Evolutionary conservation across 1,139 yeast genomes (phyloP), one percentile per base, ranked within the genome.

Genomic region (Saccharomycopsis phalli): DNA sequence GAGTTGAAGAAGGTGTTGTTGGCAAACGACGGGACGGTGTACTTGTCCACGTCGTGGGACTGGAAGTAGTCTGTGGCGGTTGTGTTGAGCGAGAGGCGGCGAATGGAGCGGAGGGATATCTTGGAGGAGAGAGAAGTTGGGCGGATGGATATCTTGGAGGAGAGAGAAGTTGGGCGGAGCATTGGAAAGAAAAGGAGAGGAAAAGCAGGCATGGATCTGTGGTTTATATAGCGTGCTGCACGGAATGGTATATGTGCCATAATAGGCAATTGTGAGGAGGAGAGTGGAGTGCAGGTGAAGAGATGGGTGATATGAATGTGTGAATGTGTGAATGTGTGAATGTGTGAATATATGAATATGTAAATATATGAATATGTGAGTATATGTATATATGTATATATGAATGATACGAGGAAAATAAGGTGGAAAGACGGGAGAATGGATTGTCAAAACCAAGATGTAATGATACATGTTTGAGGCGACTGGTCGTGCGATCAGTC

Each of bases 1-100:
- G 81, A 73, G 51, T 74, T 68, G 50, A 75, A 62, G 45, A 74
- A 66, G 61, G 76, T 54, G 57, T 79, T 79, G 57, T 80, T 67
- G 51, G 74, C 57, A 54, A 75, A 81, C 13, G 58, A 47, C 29
- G 77, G 74, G 4, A 76, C 69, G 41, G 63, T 50, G 54, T 71
- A 72, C 26, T 73, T 69, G 55, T 66, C 66, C 5, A 52, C 50
- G 7, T 62, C 55, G 52, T 72, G 78, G 27, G 57, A 56, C 38
- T 62, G 61, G 38, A 42, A 58, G 74, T 74, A 18, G 33, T 37
- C 30, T 49, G 45, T 37, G 49, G 52, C 27, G 42, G 42, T 34
- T 71, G 70, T 34, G 32, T 29, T 29, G n/a, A 36, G 19, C 32
- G 36, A 14, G 11, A 32, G 16, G 11, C 29, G 21, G n/a, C 33